Percentiles rank a stretch among this genome's conserved stretches.
Evolutionary conservation across 441 rosid genomes (phyloP).

Genomic region (Eruca vesicaria): DNA sequence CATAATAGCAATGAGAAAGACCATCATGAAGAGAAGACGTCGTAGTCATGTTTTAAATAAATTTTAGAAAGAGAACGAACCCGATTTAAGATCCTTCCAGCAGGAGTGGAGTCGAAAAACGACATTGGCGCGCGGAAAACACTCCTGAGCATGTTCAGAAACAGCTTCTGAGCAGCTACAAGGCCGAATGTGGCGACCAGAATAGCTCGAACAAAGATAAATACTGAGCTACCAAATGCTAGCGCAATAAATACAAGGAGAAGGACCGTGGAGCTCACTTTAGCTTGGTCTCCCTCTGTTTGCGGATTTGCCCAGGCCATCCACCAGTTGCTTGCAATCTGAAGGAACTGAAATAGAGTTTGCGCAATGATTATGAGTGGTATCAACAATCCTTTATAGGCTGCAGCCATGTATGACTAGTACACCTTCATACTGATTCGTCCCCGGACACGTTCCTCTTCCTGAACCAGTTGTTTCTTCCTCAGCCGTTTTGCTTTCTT

Average conservation of each 20-base stretch:
- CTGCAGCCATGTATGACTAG: conserved; percentile 96
- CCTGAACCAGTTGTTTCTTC: conserved; percentile 96
- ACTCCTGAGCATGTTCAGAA: conserved; percentile 89
- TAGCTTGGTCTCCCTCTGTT: conserved; percentile 87
- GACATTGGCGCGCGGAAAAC: conserved; percentile 98
- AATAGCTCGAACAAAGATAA: conserved; percentile 94
- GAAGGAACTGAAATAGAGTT: conserved; percentile 89
- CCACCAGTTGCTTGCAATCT: conserved; percentile 99
- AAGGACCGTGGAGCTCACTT: conserved; percentile 80
- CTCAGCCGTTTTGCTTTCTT: conserved; percentile 81
- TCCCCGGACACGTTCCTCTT: conserved; percentile 98
- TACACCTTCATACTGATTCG: conserved; percentile 96
- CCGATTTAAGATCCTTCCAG: conserved; percentile 96
- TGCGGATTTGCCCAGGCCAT: conserved; percentile 99
- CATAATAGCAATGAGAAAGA: background rate
- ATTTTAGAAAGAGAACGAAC: conserved; percentile 35
- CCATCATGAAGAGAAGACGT: background rate
- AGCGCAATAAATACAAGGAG: conserved; percentile 89
- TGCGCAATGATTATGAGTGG: conserved; percentile 92
- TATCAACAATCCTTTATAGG: conserved; percentile 86
- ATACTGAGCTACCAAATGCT: conserved; percentile 98
- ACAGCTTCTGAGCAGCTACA: conserved; percentile 95
- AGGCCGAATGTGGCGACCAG: conserved; percentile 98
- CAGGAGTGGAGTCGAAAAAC: conserved; percentile 98
- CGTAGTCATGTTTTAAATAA: background rate